Conservation (phyloP, 2,329 filamentous ascomycete species). For the Intubia oerlemansii region DNA sequence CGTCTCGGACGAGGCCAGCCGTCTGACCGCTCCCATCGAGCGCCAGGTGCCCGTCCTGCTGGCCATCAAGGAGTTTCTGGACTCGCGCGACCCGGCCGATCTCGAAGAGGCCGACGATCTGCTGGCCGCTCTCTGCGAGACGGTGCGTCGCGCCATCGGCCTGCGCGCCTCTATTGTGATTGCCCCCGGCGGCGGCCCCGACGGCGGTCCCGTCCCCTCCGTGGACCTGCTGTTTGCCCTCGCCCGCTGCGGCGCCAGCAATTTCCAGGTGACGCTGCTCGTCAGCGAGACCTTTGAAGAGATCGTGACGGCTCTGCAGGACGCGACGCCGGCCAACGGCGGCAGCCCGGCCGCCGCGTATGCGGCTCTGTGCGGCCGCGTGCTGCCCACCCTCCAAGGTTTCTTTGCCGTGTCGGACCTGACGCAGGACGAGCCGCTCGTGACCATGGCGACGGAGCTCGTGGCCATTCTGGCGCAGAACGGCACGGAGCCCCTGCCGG, state of each 20-base stretch:
- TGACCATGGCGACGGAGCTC: constrained; percentile 69
- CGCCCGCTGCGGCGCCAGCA: constrained; percentile 69
- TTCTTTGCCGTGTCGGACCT: constrained; percentile 77
- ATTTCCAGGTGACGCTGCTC: constrained; percentile 77
- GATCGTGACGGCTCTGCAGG: constrained; percentile 48
- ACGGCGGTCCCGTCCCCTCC: constrained; percentile 45
- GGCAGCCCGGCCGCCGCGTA: constrained; percentile 28
- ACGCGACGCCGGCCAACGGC: constrained; percentile 37
- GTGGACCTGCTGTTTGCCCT: constrained; percentile 73
- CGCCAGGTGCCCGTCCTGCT: constrained; percentile 38
- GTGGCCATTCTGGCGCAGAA: constrained; percentile 63
- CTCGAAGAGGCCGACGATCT: constrained; percentile 80
- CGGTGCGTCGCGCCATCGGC: constrained; percentile 62
- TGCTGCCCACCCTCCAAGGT: constrained; percentile 68
- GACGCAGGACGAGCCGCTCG: constrained; percentile 65
- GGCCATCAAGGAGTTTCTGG: constrained; percentile 54
- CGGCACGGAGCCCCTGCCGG: constrained; percentile 65
- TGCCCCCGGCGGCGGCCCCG: constrained; percentile 31
- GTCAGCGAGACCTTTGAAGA: constrained; percentile 86
- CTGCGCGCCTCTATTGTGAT: constrained; percentile 59
- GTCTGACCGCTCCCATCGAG: constrained; percentile 13
- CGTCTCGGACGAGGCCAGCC: constrained; percentile 6
- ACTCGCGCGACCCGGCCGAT: constrained; percentile 60
- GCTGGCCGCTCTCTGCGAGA: constrained; percentile 73
- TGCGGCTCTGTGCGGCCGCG: constrained; percentile 59